A percentile compares a stretch with the other conserved stretches of the same genome.
Evolutionary conservation across 1,139 yeast genomes (phyloP).

Genomic region (Saccharomyces hybrid): DNA sequence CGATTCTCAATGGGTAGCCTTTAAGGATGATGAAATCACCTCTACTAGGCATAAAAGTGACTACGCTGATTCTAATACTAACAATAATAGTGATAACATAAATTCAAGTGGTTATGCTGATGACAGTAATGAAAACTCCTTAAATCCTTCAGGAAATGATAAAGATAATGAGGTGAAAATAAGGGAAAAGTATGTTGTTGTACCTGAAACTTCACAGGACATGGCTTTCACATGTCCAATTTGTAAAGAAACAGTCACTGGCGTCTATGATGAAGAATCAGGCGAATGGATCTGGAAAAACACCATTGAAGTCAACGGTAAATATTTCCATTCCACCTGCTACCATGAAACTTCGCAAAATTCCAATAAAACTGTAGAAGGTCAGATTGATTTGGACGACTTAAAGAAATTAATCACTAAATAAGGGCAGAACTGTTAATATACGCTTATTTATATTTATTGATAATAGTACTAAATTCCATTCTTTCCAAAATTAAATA

Average conservation of each 20-base stretch:
- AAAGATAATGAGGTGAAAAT: slow-evolving; percentile 10
- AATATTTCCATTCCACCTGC: slow-evolving; percentile 77
- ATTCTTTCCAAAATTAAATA: too few relatives aligned
- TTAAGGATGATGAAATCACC: slow-evolving; percentile 55
- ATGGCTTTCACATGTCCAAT: slow-evolving; percentile 75
- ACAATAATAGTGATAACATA: neutral
- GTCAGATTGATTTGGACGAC: slow-evolving; percentile 18
- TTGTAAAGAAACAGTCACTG: slow-evolving; percentile 75
- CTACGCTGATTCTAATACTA: neutral
- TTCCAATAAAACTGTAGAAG: slow-evolving; percentile 13
- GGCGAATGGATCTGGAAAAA: slow-evolving; percentile 97
- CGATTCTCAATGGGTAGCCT: slow-evolving; percentile 66
- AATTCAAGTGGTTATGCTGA: slow-evolving; percentile 12
- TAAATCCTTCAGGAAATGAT: neutral
- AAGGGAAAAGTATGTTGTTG: slow-evolving; percentile 42
- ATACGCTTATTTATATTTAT: neutral
- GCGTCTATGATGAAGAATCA: slow-evolving; percentile 76
- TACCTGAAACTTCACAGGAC: slow-evolving; percentile 63
- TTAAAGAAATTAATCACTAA: slow-evolving; percentile 16
- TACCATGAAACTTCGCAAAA: slow-evolving; percentile 58
- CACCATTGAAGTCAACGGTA: slow-evolving; percentile 63
- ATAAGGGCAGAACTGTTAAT: neutral
- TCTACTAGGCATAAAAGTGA: slow-evolving; percentile 27
- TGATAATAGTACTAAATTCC: neutral
- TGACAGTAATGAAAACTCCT: slow-evolving; percentile 4